Conservation (phyloP, 169 alveolate genomes). For the Cardiosporidium cionae region DNA sequence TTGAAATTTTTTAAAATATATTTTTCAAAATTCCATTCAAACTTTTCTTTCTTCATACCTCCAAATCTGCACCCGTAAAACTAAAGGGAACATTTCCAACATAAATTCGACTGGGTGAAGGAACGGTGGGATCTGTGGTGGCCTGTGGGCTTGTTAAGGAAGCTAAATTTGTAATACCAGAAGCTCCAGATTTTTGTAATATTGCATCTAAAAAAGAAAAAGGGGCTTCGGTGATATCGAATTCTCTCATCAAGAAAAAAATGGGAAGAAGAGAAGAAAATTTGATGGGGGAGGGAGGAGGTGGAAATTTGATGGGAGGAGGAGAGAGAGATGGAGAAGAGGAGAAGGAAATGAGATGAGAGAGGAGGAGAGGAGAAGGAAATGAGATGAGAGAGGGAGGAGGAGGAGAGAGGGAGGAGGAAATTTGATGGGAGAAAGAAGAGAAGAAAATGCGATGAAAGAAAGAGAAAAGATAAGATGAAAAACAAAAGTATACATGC, state of each 20-base stretch:
- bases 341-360: not conserved
- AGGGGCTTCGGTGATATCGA: too few relatives aligned
- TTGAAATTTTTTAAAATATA: not conserved
- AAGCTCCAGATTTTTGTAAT: not conserved
- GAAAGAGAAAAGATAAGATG: not conserved
- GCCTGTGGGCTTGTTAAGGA: not conserved
- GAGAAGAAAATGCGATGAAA: not conserved
- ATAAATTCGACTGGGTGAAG: conserved; percentile 39
- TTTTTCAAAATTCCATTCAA: not conserved
- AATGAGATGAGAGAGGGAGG: not conserved
- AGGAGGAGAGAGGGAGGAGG: not conserved
- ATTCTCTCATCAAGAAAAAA: too few relatives aligned
- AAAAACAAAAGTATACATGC: not conserved
- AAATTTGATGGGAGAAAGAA: too few relatives aligned
- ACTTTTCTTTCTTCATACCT: not conserved
- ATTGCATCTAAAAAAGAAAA: not conserved
- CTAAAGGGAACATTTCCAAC: conserved; percentile 52
- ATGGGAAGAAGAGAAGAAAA: not conserved
- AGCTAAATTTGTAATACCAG: not conserved
- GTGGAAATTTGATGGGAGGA: not conserved
- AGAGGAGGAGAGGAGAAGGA: not conserved
- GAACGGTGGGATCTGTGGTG: conserved; percentile 10
- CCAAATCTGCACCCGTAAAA: conserved; percentile 44
- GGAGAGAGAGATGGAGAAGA: not conserved
- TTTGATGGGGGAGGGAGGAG: not conserved